phyloP scores from a whole-genome alignment of 306 rosid genomes.

The Medicago ruthenica region DNA sequence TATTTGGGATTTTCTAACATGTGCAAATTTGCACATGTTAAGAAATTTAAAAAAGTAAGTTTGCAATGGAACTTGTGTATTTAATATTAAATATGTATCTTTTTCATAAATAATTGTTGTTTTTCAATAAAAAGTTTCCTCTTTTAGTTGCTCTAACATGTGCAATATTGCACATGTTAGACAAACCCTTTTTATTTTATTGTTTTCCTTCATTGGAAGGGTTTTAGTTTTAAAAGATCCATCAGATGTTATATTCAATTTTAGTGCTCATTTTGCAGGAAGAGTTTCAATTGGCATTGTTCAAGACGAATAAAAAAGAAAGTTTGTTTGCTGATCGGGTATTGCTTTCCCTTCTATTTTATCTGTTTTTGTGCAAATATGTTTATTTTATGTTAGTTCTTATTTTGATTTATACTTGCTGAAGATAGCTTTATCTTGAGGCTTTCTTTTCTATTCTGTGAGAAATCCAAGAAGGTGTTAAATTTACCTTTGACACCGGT shows the following conservation, averaged over 20 bases:
- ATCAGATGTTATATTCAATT: constrained; percentile 32
- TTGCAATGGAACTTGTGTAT: too few relatives aligned
- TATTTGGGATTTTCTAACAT: too few relatives aligned
- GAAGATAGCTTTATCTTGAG: not conserved
- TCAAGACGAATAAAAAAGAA: constrained; percentile 98
- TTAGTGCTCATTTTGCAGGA: constrained; percentile 62
- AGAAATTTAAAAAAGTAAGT: too few relatives aligned
- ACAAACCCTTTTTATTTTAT: constrained; percentile 7
- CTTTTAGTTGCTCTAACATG: too few relatives aligned
- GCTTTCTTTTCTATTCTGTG: constrained; percentile 3
- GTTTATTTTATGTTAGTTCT: constrained; percentile 11
- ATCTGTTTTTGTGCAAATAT: not conserved
- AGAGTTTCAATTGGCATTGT: constrained; percentile 94
- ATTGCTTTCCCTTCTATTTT: constrained; percentile 42
- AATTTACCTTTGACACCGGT: not conserved
- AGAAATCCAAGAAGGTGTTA: not conserved
- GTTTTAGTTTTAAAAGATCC: not conserved
- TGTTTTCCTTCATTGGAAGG: constrained; percentile 9
- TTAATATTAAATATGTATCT: too few relatives aligned
- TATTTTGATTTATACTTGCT: not conserved
- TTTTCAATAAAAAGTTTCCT: too few relatives aligned
- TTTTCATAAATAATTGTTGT: too few relatives aligned
- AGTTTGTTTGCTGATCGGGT: constrained; percentile 98
- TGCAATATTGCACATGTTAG: too few relatives aligned
- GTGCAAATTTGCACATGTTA: too few relatives aligned